phyloP scores from a whole-genome alignment of 139 green algal species.

The Volvox africanus region DNA sequence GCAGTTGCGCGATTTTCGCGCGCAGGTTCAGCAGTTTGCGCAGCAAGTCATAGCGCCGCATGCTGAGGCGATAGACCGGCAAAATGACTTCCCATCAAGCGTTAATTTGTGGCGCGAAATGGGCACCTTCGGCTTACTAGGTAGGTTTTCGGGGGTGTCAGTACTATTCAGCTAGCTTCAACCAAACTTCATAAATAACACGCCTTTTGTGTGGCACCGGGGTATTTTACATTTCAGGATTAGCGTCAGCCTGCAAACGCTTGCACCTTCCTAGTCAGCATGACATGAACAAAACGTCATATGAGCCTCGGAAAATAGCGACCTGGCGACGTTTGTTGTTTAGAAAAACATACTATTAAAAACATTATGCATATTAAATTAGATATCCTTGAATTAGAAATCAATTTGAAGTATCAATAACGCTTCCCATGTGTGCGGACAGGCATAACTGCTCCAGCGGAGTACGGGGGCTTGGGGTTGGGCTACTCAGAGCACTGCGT shows the following conservation, averaged over 20 bases:
- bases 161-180: too few relatives aligned
- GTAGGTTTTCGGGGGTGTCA: slow-evolving; percentile 41
- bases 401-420: background rate
- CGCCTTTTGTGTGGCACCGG: too few relatives aligned
- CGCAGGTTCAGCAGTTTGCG: slow-evolving; percentile 67
- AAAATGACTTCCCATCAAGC: slow-evolving; percentile 84
- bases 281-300: too few relatives aligned
- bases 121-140: slow-evolving; percentile 88
- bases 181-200: too few relatives aligned
- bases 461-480: slow-evolving; percentile 89
- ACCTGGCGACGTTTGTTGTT: too few relatives aligned
- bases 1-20: slow-evolving; percentile 6
- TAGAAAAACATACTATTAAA: too few relatives aligned
- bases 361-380: too few relatives aligned
- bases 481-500: slow-evolving; percentile 90
- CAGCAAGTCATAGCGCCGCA: slow-evolving; percentile 79
- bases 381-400: too few relatives aligned
- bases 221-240: too few relatives aligned
- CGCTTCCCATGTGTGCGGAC: background rate
- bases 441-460: slow-evolving; percentile 78
- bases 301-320: too few relatives aligned
- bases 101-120: slow-evolving; percentile 90
- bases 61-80: slow-evolving; percentile 81
- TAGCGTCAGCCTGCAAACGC: too few relatives aligned
- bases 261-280: too few relatives aligned